Evolutionary conservation across 345 rosid species (phyloP), one percentile per base, ranked within the genome.

Genomic region (Gossypium stocksii): DNA sequence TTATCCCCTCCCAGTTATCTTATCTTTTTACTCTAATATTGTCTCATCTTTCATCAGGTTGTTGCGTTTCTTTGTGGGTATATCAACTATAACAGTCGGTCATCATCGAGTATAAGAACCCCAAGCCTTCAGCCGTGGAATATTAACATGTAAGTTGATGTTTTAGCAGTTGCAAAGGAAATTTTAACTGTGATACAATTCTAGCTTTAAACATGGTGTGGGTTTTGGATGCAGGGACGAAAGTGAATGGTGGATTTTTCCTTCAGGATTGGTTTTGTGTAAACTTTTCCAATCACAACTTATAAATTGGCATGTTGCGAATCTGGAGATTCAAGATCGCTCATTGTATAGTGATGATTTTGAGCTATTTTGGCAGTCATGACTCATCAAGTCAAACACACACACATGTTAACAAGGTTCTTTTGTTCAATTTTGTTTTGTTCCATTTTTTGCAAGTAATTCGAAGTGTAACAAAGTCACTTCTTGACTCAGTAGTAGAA

Each of bases 211-310:
- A 75, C 76, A 43, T 51, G 25, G 74, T 25, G 25, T 12, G 15
- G n/a, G 64, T 72, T 68, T 64, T 76, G 72, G 76, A 56, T 82
- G 89, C 93, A 95, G 99, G 97, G 98, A 94, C 79, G 99, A 95
- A 78, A 91, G 97, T 76, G 99, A 93, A 79, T 90, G 99, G 98
- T 93, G 99, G 99, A 85, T 95, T 75, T 93, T 95, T 79, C 99
- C 99, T 20, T 97, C 86, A 27, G 97, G 90, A 65, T 83, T 95
- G 77, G 98, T 95, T 64, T 68, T 90, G 38, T 95, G 97, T 85
- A 95, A 95, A 80, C 82, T 89, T 66, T 79, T 95, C 62, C 99
- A 95, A 70, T 90, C 99, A 9, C 97, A 91, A 79, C 98, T 93
- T 61, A 83, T 93, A 78, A 95, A 95, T 76, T 90, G 98, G 91